Conservation (phyloP, 306 rosid species). For the Sindora glabra region DNA sequence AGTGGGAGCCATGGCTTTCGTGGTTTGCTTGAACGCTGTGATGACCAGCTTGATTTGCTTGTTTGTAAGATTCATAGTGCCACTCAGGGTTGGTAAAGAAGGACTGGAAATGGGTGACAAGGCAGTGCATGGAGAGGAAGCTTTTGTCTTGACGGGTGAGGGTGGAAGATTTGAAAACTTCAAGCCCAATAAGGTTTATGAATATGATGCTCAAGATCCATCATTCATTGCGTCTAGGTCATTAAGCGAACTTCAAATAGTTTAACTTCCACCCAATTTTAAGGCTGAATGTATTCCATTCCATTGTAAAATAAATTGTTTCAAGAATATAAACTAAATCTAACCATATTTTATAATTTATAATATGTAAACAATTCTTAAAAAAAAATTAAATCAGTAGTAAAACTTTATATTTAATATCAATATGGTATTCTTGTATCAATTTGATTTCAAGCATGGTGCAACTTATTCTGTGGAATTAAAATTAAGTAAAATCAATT, state of each 20-base stretch:
- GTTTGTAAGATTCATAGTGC: slow-evolving; percentile 22
- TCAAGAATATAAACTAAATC: too few relatives aligned
- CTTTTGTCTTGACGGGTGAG: slow-evolving; percentile 22
- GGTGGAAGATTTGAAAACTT: slow-evolving; percentile 2
- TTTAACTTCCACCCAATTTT: too few relatives aligned
- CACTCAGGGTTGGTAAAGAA: slow-evolving; percentile 24
- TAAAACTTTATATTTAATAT: too few relatives aligned
- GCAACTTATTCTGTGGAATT: too few relatives aligned
- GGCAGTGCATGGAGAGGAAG: slow-evolving; percentile 45
- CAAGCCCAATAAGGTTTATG: slow-evolving; percentile 22
- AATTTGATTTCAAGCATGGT: too few relatives aligned
- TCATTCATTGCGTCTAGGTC: slow-evolving; percentile 13
- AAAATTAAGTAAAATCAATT: too few relatives aligned
- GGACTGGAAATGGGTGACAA: slow-evolving; percentile 29
- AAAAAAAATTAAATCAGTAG: too few relatives aligned
- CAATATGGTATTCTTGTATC: too few relatives aligned
- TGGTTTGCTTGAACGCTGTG: slow-evolving; percentile 22
- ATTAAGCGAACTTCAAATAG: slow-evolving; percentile 24
- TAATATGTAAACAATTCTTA: too few relatives aligned
- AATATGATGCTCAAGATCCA: slow-evolving; percentile 21
- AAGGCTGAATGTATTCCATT: too few relatives aligned
- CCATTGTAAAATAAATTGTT: too few relatives aligned
- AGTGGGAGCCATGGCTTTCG: slow-evolving; percentile 29
- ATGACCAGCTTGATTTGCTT: slow-evolving; percentile 32
- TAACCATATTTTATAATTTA: too few relatives aligned